Base-by-base conservation (phyloP, 345 rosid genomes). In the Firmiana major region DNA sequence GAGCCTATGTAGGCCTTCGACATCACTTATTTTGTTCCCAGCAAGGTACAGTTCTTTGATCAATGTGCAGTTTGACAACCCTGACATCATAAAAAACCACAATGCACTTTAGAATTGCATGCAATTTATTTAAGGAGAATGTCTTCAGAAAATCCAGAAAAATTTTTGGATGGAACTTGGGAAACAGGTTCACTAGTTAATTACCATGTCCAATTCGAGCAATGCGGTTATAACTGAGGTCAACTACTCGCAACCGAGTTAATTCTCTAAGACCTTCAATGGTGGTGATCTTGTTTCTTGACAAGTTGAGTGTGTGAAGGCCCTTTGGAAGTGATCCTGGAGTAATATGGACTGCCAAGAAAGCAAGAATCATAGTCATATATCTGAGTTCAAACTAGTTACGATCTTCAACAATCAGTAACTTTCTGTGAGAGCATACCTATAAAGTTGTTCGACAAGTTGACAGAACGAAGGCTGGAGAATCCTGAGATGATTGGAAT, bases 141-240 rank as follows among this genome's bases (percentile, higher is more conserved):
- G 26, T 28, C 46, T 72, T 11, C 22, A 21, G 31, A 75, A 48
- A 51, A 15, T 55, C 8, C 43, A 66, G 6, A 40, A 48, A 54
- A 55, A 19, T 48, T 16, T 36, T 49, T 24, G 26, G 28, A 38
- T 36, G 21, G 1, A 7, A 15, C 31, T 76, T 63, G 63, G 28
- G 54, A 68, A 64, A 48, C 15, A 16, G 31, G 15, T 70, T 48
- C 42, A 48, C 16, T 24, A 71, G 51, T 73, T 42, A 51, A 59
- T 81, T 86, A 96, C 98, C 98, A 81, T 90, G 97, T 79, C 99
- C 99, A 17, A 96, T 86, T 64, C 97, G 89, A 80, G 94, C 79
- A 49, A 96, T 90, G 22, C 97, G 97, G 67, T 96, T 96, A 88
- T 96, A 92, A 85, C 97, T 92, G 38, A 96, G 94, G 83, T 96